Evolutionary conservation across 179 eudicot species (phyloP).

Genomic region (Beta macrorhiza): DNA sequence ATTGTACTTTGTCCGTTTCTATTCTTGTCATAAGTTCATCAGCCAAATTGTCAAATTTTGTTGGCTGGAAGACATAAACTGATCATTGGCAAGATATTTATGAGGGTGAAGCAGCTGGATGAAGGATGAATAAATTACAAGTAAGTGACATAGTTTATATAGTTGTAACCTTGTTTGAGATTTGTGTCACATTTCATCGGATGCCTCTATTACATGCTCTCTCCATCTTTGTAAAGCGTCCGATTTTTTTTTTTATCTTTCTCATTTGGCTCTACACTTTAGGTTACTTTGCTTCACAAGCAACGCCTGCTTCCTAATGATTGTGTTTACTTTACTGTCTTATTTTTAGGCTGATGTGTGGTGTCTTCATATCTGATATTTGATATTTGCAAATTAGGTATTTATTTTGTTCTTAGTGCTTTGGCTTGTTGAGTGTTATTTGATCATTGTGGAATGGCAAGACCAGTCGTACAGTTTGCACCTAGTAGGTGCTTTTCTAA

Average conservation of each 20-base stretch:
- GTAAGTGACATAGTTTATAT: constrained; percentile 14
- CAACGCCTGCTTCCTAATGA: constrained; percentile 1
- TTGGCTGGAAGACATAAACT: constrained; percentile 7
- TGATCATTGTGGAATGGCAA: not conserved
- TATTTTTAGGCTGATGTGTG: not conserved
- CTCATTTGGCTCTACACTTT: not conserved
- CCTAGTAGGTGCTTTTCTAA: not conserved
- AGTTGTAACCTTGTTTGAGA: constrained; percentile 1
- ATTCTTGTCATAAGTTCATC: constrained; percentile 7
- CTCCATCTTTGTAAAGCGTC: not conserved
- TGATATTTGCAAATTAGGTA: not conserved
- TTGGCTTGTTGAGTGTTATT: not conserved
- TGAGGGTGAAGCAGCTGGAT: constrained; percentile 21
- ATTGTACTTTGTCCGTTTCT: not conserved
- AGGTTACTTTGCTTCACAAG: not conserved
- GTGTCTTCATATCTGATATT: not conserved
- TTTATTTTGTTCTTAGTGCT: not conserved
- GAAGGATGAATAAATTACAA: constrained; percentile 6
- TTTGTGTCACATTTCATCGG: constrained; percentile 11
- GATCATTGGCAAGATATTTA: constrained; percentile 8
- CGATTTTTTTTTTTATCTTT: not conserved
- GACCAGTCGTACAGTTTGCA: constrained; percentile 9
- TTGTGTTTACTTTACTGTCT: not conserved
- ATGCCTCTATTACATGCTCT: not conserved
- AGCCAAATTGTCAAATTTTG: constrained; percentile 7